These are phyloP conservation scores for Melocanna baccifera DNA, from an alignment of 176 grass and related monocot species.

Conservation along the genomic window DNA sequence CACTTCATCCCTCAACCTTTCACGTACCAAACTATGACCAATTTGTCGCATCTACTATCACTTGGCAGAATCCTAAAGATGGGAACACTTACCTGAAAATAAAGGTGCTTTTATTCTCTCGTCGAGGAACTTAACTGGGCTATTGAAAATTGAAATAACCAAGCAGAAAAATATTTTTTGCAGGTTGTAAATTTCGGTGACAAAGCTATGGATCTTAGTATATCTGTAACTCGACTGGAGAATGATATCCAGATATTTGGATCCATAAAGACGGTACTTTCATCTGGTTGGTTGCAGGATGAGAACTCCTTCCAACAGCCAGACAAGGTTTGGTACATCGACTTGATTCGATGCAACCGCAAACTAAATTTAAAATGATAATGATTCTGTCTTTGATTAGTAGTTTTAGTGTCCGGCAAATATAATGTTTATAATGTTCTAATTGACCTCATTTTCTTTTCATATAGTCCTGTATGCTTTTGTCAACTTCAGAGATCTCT, in stretches of 20 bases:
- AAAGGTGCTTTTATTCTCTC: conserved; percentile 51
- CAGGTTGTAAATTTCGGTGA: conserved; percentile 79
- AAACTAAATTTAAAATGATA: neutral
- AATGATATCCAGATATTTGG: conserved; percentile 50
- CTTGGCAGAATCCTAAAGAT: conserved; percentile 56
- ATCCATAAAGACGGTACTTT: conserved; percentile 70
- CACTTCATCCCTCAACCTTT: conserved; percentile 68
- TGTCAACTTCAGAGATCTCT: neutral
- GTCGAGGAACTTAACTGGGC: neutral
- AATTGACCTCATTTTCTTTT: neutral
- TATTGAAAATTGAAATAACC: conserved; percentile 18
- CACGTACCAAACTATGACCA: conserved; percentile 56
- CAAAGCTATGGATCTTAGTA: conserved; percentile 60
- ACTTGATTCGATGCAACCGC: neutral
- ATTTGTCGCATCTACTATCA: conserved; percentile 74
- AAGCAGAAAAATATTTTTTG: neutral
- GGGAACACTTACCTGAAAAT: conserved; percentile 71
- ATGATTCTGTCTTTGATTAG: neutral
- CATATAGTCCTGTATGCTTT: neutral
- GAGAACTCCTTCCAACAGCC: conserved; percentile 92
- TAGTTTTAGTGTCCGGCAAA: neutral
- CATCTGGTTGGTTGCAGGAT: conserved; percentile 57
- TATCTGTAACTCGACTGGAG: conserved; percentile 62
- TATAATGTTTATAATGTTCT: neutral
- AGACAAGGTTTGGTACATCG: conserved; percentile 63